Percentiles rank a stretch among this genome's conserved stretches.
phyloP scores from a whole-genome alignment of 805 yeast genomes.

The Monosporozyma yasuniensis region DNA sequence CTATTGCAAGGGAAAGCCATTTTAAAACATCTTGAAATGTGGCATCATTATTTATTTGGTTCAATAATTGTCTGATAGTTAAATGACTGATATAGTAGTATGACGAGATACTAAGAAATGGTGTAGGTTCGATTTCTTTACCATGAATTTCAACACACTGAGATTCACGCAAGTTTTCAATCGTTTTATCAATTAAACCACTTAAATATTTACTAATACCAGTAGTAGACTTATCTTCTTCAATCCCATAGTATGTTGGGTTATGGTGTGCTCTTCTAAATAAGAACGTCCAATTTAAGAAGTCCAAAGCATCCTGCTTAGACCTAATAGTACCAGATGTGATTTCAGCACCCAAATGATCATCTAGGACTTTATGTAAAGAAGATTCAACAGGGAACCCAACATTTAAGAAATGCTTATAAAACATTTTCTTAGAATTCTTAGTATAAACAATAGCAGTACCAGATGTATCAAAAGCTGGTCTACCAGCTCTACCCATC shows the following conservation, averaged over 20 bases:
- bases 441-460: conserved; percentile 86
- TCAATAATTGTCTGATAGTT: conserved; percentile 65
- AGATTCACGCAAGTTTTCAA: conserved; percentile 60
- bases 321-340: conserved; percentile 88
- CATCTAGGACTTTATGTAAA: conserved; percentile 68
- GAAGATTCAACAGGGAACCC: conserved; percentile 95
- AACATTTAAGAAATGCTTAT: conserved; percentile 75
- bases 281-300: conserved; percentile 93
- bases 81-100: conserved; percentile 89
- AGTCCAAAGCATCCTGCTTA: conserved; percentile 85
- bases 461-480: conserved; percentile 89
- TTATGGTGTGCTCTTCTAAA: conserved; percentile 89
- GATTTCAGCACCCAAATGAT: conserved; percentile 92
- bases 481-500: conserved; percentile 99
- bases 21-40: conserved; percentile 39
- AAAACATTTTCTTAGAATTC: conserved; percentile 73
- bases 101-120: conserved; percentile 76
- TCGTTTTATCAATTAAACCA: conserved; percentile 56
- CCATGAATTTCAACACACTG: conserved; percentile 51
- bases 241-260: conserved; percentile 86
- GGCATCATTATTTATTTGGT: conserved; percentile 35
- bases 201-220: conserved; percentile 55
- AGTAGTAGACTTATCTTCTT: conserved; percentile 46
- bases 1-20: conserved; percentile 49
- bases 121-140: conserved; percentile 53